Evolutionary conservation across 2,329 filamentous ascomycete species (phyloP).

Genomic region (Intubia oerlemansii): DNA sequence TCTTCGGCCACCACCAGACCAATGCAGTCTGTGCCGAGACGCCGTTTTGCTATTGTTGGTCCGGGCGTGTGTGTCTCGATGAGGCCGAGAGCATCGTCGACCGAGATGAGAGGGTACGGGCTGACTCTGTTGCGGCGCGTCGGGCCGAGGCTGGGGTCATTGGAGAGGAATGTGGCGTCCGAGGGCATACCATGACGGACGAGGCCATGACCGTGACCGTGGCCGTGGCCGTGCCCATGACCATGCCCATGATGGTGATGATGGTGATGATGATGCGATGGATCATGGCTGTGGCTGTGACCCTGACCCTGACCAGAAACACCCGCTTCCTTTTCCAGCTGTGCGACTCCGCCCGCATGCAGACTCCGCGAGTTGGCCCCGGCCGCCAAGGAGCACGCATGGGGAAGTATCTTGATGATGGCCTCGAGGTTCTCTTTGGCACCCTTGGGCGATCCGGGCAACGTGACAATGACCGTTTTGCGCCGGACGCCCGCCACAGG

Average conservation of each 20-base stretch:
- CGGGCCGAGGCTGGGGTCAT: slow-evolving; percentile 38
- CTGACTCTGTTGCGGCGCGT: slow-evolving; percentile 60
- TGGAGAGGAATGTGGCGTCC: slow-evolving; percentile 29
- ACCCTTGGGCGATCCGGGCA: slow-evolving; percentile 89
- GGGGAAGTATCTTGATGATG: slow-evolving; percentile 72
- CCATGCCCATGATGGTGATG: too few relatives aligned
- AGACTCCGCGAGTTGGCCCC: slow-evolving; percentile 62
- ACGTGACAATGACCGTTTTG: slow-evolving; percentile 61
- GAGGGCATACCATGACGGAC: slow-evolving; percentile 51
- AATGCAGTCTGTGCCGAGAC: slow-evolving; percentile 44
- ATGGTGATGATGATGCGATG: too few relatives aligned
- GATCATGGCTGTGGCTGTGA: slow-evolving; percentile 25
- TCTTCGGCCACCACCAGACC: slow-evolving; percentile 68
- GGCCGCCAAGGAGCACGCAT: slow-evolving; percentile 79
- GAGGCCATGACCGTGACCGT: slow-evolving; percentile 41
- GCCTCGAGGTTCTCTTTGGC: slow-evolving; percentile 84
- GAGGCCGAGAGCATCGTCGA: slow-evolving; percentile 55
- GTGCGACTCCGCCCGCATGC: slow-evolving; percentile 63
- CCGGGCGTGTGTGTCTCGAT: slow-evolving; percentile 54
- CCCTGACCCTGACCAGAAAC: slow-evolving; percentile 20
- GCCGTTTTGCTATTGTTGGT: slow-evolving; percentile 30
- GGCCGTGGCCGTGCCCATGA: slow-evolving; percentile 27
- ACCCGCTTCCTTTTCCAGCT: slow-evolving; percentile 67
- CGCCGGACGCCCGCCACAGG: slow-evolving; percentile 78
- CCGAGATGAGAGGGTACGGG: slow-evolving; percentile 79